Conservation (phyloP, 129 eudicot genomes). For the Tagetes erecta region DNA sequence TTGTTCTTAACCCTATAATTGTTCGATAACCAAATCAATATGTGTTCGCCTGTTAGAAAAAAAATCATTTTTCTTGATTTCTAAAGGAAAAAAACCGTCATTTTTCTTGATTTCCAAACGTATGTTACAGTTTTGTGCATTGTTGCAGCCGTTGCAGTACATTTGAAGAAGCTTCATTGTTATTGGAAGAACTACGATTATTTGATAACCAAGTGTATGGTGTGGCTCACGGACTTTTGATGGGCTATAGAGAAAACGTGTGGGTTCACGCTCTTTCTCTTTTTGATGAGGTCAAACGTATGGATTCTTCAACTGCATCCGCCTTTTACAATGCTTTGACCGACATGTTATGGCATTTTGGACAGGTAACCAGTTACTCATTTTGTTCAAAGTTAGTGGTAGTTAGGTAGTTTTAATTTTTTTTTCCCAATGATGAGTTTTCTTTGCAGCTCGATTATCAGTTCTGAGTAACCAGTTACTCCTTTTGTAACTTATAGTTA, state of each 20-base stretch:
- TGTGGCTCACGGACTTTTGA: conserved; percentile 90
- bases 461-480: neutral
- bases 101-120: neutral
- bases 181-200: conserved; percentile 81
- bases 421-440: neutral
- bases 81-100: too few species aligned
- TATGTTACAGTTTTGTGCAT: neutral
- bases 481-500: neutral
- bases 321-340: conserved; percentile 98
- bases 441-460: conserved; percentile 4
- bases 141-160: conserved; percentile 86
- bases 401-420: neutral
- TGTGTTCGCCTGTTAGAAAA: neutral
- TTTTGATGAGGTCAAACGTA: conserved; percentile 86
- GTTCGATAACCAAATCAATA: neutral
- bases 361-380: conserved; percentile 57
- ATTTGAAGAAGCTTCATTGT: conserved; percentile 86
- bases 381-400: neutral
- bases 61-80: neutral
- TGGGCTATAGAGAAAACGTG: conserved; percentile 70
- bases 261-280: conserved; percentile 91
- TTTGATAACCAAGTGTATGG: conserved; percentile 95
- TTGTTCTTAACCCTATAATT: conserved; percentile 1
- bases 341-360: conserved; percentile 98
- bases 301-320: conserved; percentile 95